Conservation (phyloP, 176 grass and related monocot genomes). For the Raddia guianensis region DNA sequence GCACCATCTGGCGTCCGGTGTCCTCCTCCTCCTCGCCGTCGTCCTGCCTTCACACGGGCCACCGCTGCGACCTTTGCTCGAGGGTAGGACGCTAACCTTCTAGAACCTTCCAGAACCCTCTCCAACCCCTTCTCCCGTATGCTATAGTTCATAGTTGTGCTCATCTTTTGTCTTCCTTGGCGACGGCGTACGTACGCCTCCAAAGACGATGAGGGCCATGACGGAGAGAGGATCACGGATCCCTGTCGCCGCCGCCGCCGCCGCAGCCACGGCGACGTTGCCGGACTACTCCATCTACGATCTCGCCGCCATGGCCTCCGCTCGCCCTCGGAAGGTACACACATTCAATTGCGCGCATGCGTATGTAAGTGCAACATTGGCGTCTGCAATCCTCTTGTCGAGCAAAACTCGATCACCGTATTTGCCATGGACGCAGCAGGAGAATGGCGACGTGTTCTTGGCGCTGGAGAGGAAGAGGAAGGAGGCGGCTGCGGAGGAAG, state of each 20-base stretch:
- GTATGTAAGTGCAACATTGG: not conserved
- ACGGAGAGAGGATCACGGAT: slow-evolving; percentile 22
- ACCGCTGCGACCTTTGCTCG: slow-evolving; percentile 67
- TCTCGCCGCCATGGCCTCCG: slow-evolving; percentile 48
- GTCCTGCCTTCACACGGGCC: slow-evolving; percentile 39
- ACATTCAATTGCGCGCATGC: not conserved
- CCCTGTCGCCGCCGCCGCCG: not conserved
- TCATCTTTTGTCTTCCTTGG: not conserved
- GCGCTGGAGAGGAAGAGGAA: slow-evolving; percentile 27
- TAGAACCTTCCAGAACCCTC: not conserved
- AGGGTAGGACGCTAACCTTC: slow-evolving; percentile 45
- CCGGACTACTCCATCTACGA: slow-evolving; percentile 56
- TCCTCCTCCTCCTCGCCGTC: slow-evolving; percentile 21
- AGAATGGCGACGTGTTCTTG: slow-evolving; percentile 22
- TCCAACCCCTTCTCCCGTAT: not conserved
- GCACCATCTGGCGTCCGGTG: slow-evolving; percentile 47
- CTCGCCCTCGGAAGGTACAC: slow-evolving; percentile 47
- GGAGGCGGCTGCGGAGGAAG: not conserved
- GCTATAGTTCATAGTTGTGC: not conserved
- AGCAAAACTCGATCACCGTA: not conserved
- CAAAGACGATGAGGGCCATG: slow-evolving; percentile 47
- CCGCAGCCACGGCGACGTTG: not conserved
- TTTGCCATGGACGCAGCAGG: not conserved
- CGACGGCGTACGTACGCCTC: not conserved
- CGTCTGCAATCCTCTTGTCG: not conserved